phyloP scores from a whole-genome alignment of 2,329 filamentous ascomycete genomes.

The Monilinia fructicola region DNA sequence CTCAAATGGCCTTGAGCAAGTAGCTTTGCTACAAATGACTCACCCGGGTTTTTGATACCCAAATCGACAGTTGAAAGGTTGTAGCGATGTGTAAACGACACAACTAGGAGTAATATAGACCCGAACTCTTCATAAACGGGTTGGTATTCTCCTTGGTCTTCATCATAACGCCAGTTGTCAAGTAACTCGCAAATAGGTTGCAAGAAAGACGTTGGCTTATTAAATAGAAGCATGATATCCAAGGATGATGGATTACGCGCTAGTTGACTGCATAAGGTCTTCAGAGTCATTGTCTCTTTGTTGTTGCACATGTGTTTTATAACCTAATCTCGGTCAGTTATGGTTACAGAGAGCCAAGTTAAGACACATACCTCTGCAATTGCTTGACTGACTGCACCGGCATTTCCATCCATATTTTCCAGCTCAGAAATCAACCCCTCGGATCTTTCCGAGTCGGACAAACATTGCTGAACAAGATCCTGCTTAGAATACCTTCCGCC shows the following conservation, averaged over 20 bases:
- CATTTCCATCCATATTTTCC: slow-evolving; percentile 88
- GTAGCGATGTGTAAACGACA: slow-evolving; percentile 76
- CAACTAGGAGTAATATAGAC: slow-evolving; percentile 68
- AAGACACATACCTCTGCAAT: slow-evolving; percentile 60
- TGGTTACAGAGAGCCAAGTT: not conserved
- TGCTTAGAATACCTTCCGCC: slow-evolving; percentile 76
- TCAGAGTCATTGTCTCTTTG: slow-evolving; percentile 79
- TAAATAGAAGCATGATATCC: slow-evolving; percentile 75
- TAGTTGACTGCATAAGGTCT: slow-evolving; percentile 70
- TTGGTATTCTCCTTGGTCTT: slow-evolving; percentile 81
- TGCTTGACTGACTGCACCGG: slow-evolving; percentile 78
- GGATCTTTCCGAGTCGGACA: slow-evolving; percentile 70
- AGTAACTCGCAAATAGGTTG: slow-evolving; percentile 72
- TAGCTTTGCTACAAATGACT: slow-evolving; percentile 69
- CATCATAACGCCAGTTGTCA: slow-evolving; percentile 78
- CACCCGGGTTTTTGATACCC: slow-evolving; percentile 52
- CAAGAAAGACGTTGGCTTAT: slow-evolving; percentile 66
- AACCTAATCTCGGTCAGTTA: slow-evolving; percentile 48
- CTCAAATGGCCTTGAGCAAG: slow-evolving; percentile 59
- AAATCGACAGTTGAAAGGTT: slow-evolving; percentile 64
- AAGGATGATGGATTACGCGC: slow-evolving; percentile 69
- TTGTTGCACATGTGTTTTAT: slow-evolving; percentile 67
- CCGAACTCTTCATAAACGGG: slow-evolving; percentile 86
- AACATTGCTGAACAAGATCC: slow-evolving; percentile 73
- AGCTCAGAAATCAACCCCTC: slow-evolving; percentile 78